Percentiles rank a stretch among this genome's conserved stretches.
Evolutionary conservation across 108 stramenopile species (phyloP).

Genomic region (Mediolabrus comicus): DNA sequence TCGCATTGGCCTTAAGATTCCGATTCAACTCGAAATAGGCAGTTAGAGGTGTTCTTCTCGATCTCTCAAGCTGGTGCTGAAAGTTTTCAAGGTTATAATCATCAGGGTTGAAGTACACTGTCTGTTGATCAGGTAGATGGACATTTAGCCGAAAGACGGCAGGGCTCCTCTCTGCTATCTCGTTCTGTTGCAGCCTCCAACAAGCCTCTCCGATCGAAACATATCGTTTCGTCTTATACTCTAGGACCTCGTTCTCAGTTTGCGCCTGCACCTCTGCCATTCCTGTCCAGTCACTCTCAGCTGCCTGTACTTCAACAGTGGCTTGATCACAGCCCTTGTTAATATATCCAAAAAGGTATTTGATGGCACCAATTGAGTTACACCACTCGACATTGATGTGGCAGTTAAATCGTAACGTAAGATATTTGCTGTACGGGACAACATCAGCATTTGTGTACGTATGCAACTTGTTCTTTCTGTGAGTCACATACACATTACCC

Average conservation of each 20-base stretch:
- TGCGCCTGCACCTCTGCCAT: too few species aligned
- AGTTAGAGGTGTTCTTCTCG: not conserved
- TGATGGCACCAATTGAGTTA: constrained; percentile 8
- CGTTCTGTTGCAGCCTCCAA: not conserved
- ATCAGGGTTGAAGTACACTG: not conserved
- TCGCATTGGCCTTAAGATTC: too few species aligned
- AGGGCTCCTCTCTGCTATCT: not conserved
- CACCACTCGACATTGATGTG: constrained; percentile 36
- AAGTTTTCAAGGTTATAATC: not conserved
- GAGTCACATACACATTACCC: not conserved
- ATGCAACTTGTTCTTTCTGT: not conserved
- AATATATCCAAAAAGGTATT: constrained; percentile 9
- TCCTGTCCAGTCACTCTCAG: too few species aligned
- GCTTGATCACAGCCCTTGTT: constrained; percentile 8
- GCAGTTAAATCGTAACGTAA: constrained; percentile 4
- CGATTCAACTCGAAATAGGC: not conserved
- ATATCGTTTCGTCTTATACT: not conserved
- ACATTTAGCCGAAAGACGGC: not conserved
- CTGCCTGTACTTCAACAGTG: not conserved
- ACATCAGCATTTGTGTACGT: constrained; percentile 12
- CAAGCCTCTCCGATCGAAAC: not conserved
- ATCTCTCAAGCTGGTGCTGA: not conserved
- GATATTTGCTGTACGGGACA: constrained; percentile 15
- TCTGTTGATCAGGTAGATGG: not conserved
- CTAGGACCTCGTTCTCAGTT: not conserved